Evolutionary conservation across 2,329 filamentous ascomycete species (phyloP).

Genomic region (Rugonectria rugulosa): DNA sequence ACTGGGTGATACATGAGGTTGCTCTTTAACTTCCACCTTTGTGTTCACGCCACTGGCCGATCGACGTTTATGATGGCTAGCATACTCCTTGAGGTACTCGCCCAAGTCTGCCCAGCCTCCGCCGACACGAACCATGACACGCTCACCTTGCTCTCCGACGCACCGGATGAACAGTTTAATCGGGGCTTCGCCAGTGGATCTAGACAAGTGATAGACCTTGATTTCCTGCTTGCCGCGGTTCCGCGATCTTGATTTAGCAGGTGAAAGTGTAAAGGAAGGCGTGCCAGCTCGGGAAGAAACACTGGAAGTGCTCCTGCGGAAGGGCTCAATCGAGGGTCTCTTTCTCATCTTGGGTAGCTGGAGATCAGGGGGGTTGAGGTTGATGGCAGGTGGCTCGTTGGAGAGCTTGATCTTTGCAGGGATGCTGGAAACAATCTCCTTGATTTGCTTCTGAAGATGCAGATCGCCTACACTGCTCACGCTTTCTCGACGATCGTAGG

Average conservation of each 20-base stretch:
- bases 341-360: conserved; percentile 57
- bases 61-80: conserved; percentile 85
- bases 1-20: conserved; percentile 44
- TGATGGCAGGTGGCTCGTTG: conserved; percentile 57
- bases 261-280: conserved; percentile 74
- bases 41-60: conserved; percentile 55
- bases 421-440: conserved; percentile 77
- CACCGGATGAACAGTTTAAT: conserved; percentile 95
- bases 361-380: conserved; percentile 66
- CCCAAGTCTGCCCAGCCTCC: conserved; percentile 98
- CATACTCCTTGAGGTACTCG: conserved; percentile 94
- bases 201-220: conserved; percentile 89
- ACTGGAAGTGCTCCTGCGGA: conserved; percentile 58
- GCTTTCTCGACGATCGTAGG: conserved; percentile 42
- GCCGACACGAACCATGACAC: conserved; percentile 97
- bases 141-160: conserved; percentile 87
- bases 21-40: conserved; percentile 66
- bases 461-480: conserved; percentile 58
- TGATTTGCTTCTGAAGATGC: conserved; percentile 81
- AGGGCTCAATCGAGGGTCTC: conserved; percentile 52
- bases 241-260: conserved; percentile 62
- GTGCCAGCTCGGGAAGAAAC: conserved; percentile 65
- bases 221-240: conserved; percentile 73
- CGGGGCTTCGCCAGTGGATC: conserved; percentile 82
- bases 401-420: conserved; percentile 81